Evolutionary conservation across 176 grass and related monocot species (phyloP).

Genomic region (Aechmea fasciata): DNA sequence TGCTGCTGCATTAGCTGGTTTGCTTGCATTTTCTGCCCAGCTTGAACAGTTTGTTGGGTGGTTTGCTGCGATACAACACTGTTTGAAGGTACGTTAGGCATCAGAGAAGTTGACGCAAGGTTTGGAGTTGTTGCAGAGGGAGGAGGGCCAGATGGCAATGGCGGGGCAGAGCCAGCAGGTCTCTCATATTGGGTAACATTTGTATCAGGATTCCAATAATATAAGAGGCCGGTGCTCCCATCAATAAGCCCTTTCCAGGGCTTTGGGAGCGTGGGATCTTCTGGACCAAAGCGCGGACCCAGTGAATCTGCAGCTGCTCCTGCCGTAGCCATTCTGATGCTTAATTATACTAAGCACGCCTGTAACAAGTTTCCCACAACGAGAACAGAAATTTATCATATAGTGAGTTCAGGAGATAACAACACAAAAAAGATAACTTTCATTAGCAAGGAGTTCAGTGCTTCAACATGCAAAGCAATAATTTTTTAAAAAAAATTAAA

Average conservation of each 20-base stretch:
- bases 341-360: neutral
- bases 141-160: constrained; percentile 27
- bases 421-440: neutral
- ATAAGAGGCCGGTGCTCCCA: constrained; percentile 44
- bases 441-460: neutral
- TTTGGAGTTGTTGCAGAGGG: constrained; percentile 20
- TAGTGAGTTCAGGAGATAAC: neutral
- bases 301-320: constrained; percentile 35
- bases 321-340: constrained; percentile 29
- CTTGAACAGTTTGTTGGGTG: constrained; percentile 19
- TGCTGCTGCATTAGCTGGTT: constrained; percentile 27
- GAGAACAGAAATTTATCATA: neutral
- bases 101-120: constrained; percentile 19
- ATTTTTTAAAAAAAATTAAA: too few species aligned
- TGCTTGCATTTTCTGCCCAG: constrained; percentile 19
- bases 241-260: constrained; percentile 86
- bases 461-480: neutral
- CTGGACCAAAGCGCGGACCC: constrained; percentile 70
- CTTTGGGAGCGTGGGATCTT: constrained; percentile 66
- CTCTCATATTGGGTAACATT: constrained; percentile 89
- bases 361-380: neutral
- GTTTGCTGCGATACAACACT: constrained; percentile 19
- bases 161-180: constrained; percentile 18
- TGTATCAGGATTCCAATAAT: constrained; percentile 97
- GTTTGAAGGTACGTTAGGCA: constrained; percentile 6